Evolutionary conservation across 2,329 filamentous ascomycete species (phyloP), one percentile per base, ranked within the genome.

Genomic region (Delphinella strobiligena): DNA sequence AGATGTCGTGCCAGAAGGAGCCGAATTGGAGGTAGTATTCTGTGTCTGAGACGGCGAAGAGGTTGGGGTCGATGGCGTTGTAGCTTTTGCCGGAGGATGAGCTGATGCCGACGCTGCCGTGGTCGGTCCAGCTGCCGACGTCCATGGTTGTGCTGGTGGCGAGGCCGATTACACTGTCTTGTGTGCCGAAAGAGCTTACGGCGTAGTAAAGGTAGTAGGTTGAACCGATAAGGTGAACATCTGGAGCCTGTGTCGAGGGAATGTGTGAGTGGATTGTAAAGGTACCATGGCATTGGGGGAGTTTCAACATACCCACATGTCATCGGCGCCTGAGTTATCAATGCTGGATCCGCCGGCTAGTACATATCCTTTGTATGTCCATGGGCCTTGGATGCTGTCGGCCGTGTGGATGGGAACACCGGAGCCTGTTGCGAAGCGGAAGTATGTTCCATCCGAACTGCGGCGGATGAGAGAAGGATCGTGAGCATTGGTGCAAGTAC

Each of bases 1-100:
- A 80, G 43, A 83, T 66, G 51, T 77, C 71, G 5, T 61, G 56
- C 77, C 78, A 85, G 66, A 81, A 84, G 10, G 74, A 80, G 17
- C 79, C 80, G 46, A 82, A 84, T n/a, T 32, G 11, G 9, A 32
- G 9, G 30, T 32, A 32, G 30, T 32, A 16, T 32, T 8, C 14
- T 32, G 30, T 7, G 30, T 5, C 8, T 8, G 30, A 8, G 30
- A 8, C 30, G 15, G 15, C 8, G 30, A 32, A 34, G 32, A 67
- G 50, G 30, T 61, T 59, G n/a, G 55, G 51, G 37, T 68, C 81
- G 49, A 85, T 69, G 34, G 64, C 64, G 45, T 69, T 68, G 54
- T 64, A 68, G 19, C 51, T 43, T 34, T 61, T 60, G n/a, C 59
- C 58, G 2, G 52, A 41, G 19, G 40, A 49, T 2, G 61, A 64